Evolutionary conservation across 257 asterid genomes (phyloP), one percentile per base, ranked within the genome.

Genomic region (Solanum paucissectum): DNA sequence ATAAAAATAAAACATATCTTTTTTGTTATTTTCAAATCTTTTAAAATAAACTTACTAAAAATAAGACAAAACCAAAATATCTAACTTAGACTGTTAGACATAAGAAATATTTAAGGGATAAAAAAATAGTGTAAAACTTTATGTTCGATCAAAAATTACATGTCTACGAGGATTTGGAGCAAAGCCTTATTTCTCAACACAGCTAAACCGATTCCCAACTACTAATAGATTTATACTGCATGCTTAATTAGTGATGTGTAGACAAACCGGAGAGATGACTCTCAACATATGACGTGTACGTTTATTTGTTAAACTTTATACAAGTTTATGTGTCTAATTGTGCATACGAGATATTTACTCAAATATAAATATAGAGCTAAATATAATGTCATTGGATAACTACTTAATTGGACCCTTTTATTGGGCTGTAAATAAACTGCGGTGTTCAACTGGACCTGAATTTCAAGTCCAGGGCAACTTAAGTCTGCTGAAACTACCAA

Each of bases 301-400:
- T 55, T 52, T 52, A 52, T 52, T 18, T 52, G 1, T 18, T 55
- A 10, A 55, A 55, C 2, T 55, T 55, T 55, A 18, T 55, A 52
- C 0, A 52, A 1, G 0, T 52, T 18, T 18, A 52, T 3, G 0
- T 18, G 4, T 52, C 1, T 52, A 52, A 0, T 18, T 18, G 9
- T 6, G 4, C 23, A 52, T 6, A 55, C 3, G 0, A 1, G 0
- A 55, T 18, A 18, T 18, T 18, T 18, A 55, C 64, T 55, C 10
- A 55, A 52, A 52, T 18, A 18, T 18, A 18, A 55, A 55, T 55
- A 55, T 52, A 18, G n/a, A 20, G 23, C n/a, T 2, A 55, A 55
- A 7, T 55, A 55, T 55, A 55, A 58, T 58, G 64, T 20, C 66
- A 58, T 58, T 20, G 25, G 25, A 58, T 58, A 3, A 58, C 12